Percentiles rank a stretch among this genome's conserved stretches.
These are phyloP conservation scores for Candida montana DNA, from an alignment of 805 yeast species.

Conservation along the genomic window DNA sequence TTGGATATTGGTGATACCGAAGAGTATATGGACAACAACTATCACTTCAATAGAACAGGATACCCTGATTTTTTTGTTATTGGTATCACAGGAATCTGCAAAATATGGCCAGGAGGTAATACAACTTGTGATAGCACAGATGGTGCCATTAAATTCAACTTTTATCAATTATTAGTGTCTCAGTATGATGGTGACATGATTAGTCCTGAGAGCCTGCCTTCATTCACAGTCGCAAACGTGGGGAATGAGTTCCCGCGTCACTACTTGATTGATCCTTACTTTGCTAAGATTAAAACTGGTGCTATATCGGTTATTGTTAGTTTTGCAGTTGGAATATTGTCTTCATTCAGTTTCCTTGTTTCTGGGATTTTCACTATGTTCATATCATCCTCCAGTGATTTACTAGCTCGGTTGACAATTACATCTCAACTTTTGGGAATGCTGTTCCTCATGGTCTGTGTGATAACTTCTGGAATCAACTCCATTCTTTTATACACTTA, in stretches of 20 bases:
- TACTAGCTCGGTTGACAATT: background rate
- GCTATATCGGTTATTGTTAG: background rate
- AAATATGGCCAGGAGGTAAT: background rate
- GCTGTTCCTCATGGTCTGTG: background rate
- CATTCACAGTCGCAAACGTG: background rate
- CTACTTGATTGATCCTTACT: background rate
- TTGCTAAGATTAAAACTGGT: background rate
- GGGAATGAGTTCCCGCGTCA: background rate
- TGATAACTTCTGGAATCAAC: background rate
- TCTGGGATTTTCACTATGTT: background rate
- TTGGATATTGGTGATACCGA: constrained; percentile 2
- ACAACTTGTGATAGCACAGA: background rate
- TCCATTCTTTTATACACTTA: background rate
- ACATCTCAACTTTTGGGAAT: background rate
- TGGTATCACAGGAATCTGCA: constrained; percentile 1
- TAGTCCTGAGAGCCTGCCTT: background rate
- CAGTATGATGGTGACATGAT: constrained; percentile 3
- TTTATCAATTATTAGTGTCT: constrained; percentile 1
- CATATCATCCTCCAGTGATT: background rate
- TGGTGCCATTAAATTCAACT: background rate
- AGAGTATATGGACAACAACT: background rate
- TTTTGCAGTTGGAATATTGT: background rate
- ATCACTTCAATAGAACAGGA: constrained; percentile 2
- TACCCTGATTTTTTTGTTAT: constrained; percentile 3
- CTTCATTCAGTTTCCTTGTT: background rate